Evolutionary conservation across 352 stramenopile genomes (phyloP).

Genomic region (Globisporangium perplexum): DNA sequence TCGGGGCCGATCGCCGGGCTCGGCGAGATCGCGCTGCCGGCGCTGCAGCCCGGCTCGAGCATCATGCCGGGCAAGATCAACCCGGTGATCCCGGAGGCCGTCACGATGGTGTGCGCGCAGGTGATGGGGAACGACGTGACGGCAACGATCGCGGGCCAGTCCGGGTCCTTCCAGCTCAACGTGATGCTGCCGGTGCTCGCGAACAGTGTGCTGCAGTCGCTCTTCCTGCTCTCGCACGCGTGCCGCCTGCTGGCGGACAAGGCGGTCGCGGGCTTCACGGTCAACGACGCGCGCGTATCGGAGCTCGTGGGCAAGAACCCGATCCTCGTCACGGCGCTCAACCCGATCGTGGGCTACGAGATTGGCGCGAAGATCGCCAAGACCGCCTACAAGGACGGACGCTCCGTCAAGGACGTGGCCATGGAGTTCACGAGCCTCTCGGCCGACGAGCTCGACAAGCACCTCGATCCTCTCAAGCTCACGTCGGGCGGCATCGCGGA

Average conservation of each 20-base stretch:
- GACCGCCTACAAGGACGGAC: constrained; percentile 47
- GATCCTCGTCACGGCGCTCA: constrained; percentile 55
- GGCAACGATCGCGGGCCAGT: constrained; percentile 40
- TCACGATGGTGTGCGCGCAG: constrained; percentile 53
- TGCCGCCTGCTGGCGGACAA: constrained; percentile 38
- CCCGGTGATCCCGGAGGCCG: constrained; percentile 57
- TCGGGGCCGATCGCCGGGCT: constrained; percentile 92
- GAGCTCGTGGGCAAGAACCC: constrained; percentile 47
- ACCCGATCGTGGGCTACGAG: constrained; percentile 54
- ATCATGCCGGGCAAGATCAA: constrained; percentile 99
- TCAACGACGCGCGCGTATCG: constrained; percentile 36
- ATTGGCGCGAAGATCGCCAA: constrained; percentile 54
- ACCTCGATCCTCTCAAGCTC: constrained; percentile 41
- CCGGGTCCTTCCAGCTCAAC: constrained; percentile 52
- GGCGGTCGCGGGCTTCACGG: constrained; percentile 33
- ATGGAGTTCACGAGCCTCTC: constrained; percentile 37
- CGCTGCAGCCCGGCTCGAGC: constrained; percentile 89
- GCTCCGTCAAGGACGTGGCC: constrained; percentile 42
- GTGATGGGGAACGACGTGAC: constrained; percentile 58
- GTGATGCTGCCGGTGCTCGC: constrained; percentile 54
- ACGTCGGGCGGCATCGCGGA: constrained; percentile 37
- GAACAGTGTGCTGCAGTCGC: constrained; percentile 44
- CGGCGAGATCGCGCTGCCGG: constrained; percentile 88
- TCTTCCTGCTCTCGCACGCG: constrained; percentile 30
- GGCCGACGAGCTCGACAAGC: constrained; percentile 43